phyloP scores from a whole-genome alignment of 176 grass and related monocot genomes.

The Avena insularis region DNA sequence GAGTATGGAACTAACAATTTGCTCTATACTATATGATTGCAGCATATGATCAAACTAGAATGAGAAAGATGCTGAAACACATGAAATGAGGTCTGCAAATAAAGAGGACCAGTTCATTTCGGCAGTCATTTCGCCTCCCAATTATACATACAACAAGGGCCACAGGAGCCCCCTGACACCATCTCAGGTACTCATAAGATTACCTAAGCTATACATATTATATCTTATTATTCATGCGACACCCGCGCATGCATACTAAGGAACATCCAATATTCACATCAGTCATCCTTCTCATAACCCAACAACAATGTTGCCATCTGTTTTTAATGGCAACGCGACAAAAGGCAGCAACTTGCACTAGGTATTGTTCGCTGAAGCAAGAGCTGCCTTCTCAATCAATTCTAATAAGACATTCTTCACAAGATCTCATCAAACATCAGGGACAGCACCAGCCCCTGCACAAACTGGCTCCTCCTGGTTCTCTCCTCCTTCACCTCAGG shows the following conservation, averaged over 20 bases:
- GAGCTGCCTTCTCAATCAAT: conserved; percentile 18
- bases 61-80: not conserved
- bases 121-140: conserved; percentile 13
- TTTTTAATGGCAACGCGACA: conserved; percentile 21
- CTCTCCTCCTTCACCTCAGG: conserved; percentile 79
- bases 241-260: conserved; percentile 16
- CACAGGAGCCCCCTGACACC: conserved; percentile 7
- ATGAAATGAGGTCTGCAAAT: conserved; percentile 12
- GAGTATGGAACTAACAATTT: not conserved
- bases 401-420: conserved; percentile 30
- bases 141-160: conserved; percentile 43
- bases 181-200: conserved; percentile 19
- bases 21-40: not conserved
- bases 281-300: conserved; percentile 9
- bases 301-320: conserved; percentile 30
- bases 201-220: conserved; percentile 48
- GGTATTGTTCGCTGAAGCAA: conserved; percentile 13
- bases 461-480: conserved; percentile 74
- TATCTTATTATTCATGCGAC: conserved; percentile 44
- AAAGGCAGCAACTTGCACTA: conserved; percentile 16
- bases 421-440: conserved; percentile 72
- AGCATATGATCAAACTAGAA: conserved; percentile 5
- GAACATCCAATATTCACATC: conserved; percentile 48
- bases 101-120: conserved; percentile 23
- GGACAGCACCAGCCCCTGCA: conserved; percentile 69